Percentiles rank a stretch among this genome's conserved stretches.
Evolutionary conservation across 345 rosid species (phyloP).

Genomic region (Eucalyptus fibrosa): DNA sequence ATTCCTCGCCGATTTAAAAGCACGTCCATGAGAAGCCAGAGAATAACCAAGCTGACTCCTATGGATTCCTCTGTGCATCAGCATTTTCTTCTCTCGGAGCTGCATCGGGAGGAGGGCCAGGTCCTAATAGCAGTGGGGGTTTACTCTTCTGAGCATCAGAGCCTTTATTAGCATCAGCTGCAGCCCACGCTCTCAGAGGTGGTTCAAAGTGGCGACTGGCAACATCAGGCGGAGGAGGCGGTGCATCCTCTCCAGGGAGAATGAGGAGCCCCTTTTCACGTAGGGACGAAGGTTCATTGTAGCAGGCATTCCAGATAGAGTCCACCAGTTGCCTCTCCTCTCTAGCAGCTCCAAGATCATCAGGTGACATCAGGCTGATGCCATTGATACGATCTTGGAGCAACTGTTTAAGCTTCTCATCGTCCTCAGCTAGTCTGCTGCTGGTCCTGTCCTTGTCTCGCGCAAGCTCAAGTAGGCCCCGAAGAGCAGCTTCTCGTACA

Average conservation of each 20-base stretch:
- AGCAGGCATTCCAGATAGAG: slow-evolving; percentile 62
- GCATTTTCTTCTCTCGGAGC: neutral
- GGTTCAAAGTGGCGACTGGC: slow-evolving; percentile 70
- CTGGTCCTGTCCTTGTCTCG: slow-evolving; percentile 27
- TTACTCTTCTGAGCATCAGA: slow-evolving; percentile 25
- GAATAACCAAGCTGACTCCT: neutral
- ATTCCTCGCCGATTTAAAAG: neutral
- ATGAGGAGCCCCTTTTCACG: slow-evolving; percentile 59
- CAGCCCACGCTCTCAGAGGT: slow-evolving; percentile 65
- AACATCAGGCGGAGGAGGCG: slow-evolving; percentile 65
- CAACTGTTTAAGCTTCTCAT: slow-evolving; percentile 48
- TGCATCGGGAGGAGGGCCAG: slow-evolving; percentile 13
- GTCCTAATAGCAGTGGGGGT: slow-evolving; percentile 54
- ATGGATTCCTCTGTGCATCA: neutral
- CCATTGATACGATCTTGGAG: slow-evolving; percentile 59
- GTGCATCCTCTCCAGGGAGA: slow-evolving; percentile 70
- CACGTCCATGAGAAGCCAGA: neutral
- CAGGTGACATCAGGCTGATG: slow-evolving; percentile 52
- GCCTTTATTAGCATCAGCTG: slow-evolving; percentile 12
- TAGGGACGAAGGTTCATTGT: slow-evolving; percentile 57
- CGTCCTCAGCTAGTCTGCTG: slow-evolving; percentile 27
- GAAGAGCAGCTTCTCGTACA: slow-evolving; percentile 77
- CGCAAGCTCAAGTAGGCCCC: slow-evolving; percentile 57
- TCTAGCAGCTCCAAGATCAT: slow-evolving; percentile 68
- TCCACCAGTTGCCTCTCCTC: slow-evolving; percentile 86